A percentile compares a stretch with the other conserved stretches of the same genome.
Evolutionary conservation across 176 grass and related monocot genomes (phyloP).

Genomic region (Melocanna baccifera): DNA sequence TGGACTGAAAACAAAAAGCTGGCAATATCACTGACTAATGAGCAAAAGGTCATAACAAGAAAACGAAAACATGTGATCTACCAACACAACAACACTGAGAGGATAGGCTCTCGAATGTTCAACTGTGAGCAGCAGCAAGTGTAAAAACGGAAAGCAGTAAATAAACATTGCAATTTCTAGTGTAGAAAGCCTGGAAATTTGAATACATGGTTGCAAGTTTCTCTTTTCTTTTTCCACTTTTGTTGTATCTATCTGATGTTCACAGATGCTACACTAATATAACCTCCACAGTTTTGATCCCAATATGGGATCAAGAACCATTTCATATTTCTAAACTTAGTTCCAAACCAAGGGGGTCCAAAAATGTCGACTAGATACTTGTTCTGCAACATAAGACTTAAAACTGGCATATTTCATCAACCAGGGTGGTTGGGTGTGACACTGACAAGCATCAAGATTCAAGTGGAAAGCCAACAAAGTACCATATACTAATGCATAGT

Average conservation of each 20-base stretch:
- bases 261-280: background rate
- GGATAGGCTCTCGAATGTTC: background rate
- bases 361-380: slow-evolving; percentile 7
- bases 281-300: background rate
- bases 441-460: background rate
- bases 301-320: background rate
- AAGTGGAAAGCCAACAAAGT: background rate
- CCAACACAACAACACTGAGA: background rate
- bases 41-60: background rate
- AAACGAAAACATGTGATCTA: background rate
- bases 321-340: background rate
- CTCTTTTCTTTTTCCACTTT: background rate
- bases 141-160: background rate
- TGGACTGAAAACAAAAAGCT: background rate
- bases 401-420: background rate
- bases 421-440: background rate
- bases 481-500: background rate
- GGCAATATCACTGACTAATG: background rate
- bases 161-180: background rate
- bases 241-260: background rate
- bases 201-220: background rate
- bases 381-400: background rate
- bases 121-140: background rate
- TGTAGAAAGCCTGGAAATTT: background rate
- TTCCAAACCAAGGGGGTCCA: background rate